A percentile compares a stretch with the other conserved stretches of the same genome.
phyloP scores from a whole-genome alignment of 2,329 filamentous ascomycete genomes.

The Hypoxylon sp. region DNA sequence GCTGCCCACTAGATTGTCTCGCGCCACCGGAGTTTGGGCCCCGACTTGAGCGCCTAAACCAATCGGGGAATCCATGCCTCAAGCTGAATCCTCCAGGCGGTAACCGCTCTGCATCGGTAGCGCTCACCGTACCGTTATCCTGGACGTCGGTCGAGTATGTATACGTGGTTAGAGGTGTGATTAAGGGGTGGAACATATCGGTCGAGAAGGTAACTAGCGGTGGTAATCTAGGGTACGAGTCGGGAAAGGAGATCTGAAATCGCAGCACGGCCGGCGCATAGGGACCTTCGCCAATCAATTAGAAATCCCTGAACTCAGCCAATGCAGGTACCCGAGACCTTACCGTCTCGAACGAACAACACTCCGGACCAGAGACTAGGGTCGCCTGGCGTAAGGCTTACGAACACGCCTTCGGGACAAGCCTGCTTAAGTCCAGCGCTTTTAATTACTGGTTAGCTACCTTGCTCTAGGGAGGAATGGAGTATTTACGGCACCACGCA shows the following conservation, averaged over 20 bases:
- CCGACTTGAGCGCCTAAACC: conserved; percentile 78
- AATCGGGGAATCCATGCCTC: conserved; percentile 89
- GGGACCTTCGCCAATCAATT: conserved; percentile 72
- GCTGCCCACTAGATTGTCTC: conserved; percentile 61
- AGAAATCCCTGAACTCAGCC: conserved; percentile 35
- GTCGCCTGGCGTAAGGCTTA: conserved; percentile 86
- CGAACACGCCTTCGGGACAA: conserved; percentile 88
- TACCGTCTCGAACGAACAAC: conserved; percentile 91
- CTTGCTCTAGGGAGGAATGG: conserved; percentile 5
- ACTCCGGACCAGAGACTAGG: conserved; percentile 90
- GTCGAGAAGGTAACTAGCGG: conserved; percentile 90
- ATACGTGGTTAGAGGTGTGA: conserved; percentile 94
- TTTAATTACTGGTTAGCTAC: conserved; percentile 59
- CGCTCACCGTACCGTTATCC: conserved; percentile 83
- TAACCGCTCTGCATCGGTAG: conserved; percentile 84
- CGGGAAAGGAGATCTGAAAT: conserved; percentile 90
- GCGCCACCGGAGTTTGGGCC: conserved; percentile 56
- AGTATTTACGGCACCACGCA: conserved; percentile 61
- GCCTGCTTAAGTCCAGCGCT: conserved; percentile 86
- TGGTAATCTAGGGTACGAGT: conserved; percentile 82
- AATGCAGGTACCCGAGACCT: conserved; percentile 39
- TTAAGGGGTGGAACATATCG: conserved; percentile 94
- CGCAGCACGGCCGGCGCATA: conserved; percentile 90
- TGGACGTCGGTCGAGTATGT: conserved; percentile 88
- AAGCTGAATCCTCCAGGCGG: conserved; percentile 93